A percentile compares a stretch with the other conserved stretches of the same genome.
Conservation (phyloP, 2,329 filamentous ascomycete species). For the Exophiala bonariae region DNA sequence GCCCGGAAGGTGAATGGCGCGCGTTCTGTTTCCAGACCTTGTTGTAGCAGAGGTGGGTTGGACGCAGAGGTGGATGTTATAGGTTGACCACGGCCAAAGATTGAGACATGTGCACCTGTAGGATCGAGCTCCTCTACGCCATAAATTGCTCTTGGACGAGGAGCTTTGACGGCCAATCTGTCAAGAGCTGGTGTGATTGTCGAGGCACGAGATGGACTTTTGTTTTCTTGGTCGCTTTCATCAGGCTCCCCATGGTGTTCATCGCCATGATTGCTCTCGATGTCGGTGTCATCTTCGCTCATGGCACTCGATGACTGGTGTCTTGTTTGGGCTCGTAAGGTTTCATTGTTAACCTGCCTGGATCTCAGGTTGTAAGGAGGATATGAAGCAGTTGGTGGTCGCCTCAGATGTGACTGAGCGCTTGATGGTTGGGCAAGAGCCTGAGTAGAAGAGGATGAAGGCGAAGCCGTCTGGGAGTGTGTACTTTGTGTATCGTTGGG, state of each 20-base stretch:
- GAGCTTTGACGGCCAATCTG: not conserved
- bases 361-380: no score
- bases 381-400: no score
- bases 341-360: no score
- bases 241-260: not conserved
- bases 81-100: not conserved
- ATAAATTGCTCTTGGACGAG: not conserved
- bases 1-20: constrained; percentile 1
- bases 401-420: no score
- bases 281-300: constrained; percentile 1
- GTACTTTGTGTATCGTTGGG: no score
- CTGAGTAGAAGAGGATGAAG: no score
- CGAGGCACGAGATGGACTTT: not conserved
- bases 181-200: not conserved
- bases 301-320: not conserved
- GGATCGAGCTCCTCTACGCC: not conserved
- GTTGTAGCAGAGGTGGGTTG: not conserved
- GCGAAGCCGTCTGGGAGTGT: no score
- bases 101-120: not conserved
- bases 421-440: no score
- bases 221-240: constrained; percentile 2
- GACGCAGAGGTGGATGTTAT: no score
- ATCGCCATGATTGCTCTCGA: not conserved
- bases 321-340: no score
- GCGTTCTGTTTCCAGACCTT: not conserved